phyloP scores from a whole-genome alignment of 2,329 filamentous ascomycete genomes.

The Aspergillus calidoustus region DNA sequence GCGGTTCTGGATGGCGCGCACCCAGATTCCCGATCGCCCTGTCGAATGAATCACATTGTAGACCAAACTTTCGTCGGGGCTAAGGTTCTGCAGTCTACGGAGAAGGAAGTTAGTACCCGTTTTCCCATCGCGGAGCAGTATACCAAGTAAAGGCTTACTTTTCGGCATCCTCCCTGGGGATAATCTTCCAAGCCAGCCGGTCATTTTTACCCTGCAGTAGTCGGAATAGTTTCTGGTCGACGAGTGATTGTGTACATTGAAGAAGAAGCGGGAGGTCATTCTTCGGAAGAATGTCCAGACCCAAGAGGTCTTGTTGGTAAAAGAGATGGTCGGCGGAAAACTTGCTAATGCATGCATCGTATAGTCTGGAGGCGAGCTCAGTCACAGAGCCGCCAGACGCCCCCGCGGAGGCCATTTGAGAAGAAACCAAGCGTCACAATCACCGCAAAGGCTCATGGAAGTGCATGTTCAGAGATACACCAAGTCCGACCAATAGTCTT shows the following conservation, averaged over 20 bases:
- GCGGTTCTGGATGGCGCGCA: slow-evolving; percentile 77
- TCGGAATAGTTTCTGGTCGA: slow-evolving; percentile 52
- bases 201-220: slow-evolving; percentile 50
- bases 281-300: slow-evolving; percentile 49
- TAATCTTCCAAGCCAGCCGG: slow-evolving; percentile 53
- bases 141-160: slow-evolving; percentile 41
- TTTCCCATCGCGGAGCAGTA: neutral
- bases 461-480: slow-evolving; percentile 38
- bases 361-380: slow-evolving; percentile 51
- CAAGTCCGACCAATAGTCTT: slow-evolving; percentile 6
- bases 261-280: slow-evolving; percentile 49
- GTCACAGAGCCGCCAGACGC: slow-evolving; percentile 34
- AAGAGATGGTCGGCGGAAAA: slow-evolving; percentile 50
- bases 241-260: slow-evolving; percentile 50
- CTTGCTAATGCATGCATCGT: slow-evolving; percentile 48
- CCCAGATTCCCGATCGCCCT: slow-evolving; percentile 87
- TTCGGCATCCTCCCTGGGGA: slow-evolving; percentile 53
- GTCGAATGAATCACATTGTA: slow-evolving; percentile 89
- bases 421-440: slow-evolving; percentile 31
- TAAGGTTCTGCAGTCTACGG: slow-evolving; percentile 51
- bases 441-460: slow-evolving; percentile 35
- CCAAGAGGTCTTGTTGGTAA: slow-evolving; percentile 52
- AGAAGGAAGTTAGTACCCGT: slow-evolving; percentile 17
- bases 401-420: slow-evolving; percentile 41
- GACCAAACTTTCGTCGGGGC: slow-evolving; percentile 77